Base-by-base conservation (phyloP, 2,329 filamentous ascomycete genomes). In the Neofusicoccum sp. region DNA sequence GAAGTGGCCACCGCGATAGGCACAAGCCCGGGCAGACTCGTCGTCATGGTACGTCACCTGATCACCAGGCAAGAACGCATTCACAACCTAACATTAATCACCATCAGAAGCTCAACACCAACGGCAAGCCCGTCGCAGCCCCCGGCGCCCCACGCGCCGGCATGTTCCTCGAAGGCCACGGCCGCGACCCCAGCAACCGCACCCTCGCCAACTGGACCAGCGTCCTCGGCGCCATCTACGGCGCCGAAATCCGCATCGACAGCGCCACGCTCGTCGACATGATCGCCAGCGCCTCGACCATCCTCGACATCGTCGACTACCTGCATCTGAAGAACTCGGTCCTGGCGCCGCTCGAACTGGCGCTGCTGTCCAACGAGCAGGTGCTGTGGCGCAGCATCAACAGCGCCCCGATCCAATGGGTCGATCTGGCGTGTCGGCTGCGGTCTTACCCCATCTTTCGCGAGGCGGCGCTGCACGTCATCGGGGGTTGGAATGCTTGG, bases 221-320 rank as follows among this genome's bases (percentile, higher is more conserved):
- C 39, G 74, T 84, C 16, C 71, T 84, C 60, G 78, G 79, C 39
- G 74, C 78, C 22, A 78, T 83, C 67, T 83, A 84, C 73, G 77
- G 78, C 64, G 72, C 71, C 22, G 70, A 75, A 1, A 70, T 82
- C 37, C 64, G 72, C 8, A 72, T 84, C 44, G 74, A 80, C 64
- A 68, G 69, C 4, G 69, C 70, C 8, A 67, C 73, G 41, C 76
- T 84, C 62, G 67, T 67, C 6, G 65, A 70, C 6, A 72, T 81
- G 0, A 73, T 84, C n/a, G 62, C 67, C 1, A 76, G 78, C 48
- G 77, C 77, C 22, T 69, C 78, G 36, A 72, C 73, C 4, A 71
- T 84, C 7, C 71, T 81, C 49, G 71, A 78, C 12, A 77, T 82
- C 11, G 80, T 80, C 1, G 80, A 83, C 63, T 79, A 79, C 49